Evolutionary conservation across 768 basidiomycete species (phyloP).

Genomic region (Gloeostereum incarnatum): DNA sequence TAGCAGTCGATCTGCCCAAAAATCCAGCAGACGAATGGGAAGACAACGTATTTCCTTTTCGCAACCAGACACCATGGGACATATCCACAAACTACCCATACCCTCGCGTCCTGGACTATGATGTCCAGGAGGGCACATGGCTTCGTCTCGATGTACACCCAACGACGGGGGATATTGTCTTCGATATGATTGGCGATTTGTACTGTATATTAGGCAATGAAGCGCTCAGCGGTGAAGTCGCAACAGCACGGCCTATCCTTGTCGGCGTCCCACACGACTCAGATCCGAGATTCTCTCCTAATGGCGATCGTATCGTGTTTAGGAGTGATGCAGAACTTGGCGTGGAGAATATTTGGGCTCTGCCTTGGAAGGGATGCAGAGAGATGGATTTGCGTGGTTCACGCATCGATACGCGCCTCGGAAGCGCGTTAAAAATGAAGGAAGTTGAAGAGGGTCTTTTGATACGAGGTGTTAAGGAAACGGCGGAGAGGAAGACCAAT

Average conservation of each 20-base stretch:
- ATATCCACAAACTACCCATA: slow-evolving; percentile 69
- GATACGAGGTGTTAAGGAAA: too few species aligned
- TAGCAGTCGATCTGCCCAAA: too few species aligned
- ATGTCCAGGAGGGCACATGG: slow-evolving; percentile 70
- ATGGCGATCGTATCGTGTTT: slow-evolving; percentile 53
- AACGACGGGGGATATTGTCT: slow-evolving; percentile 58
- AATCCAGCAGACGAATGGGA: too few species aligned
- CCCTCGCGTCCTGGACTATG: slow-evolving; percentile 53
- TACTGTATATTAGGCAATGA: slow-evolving; percentile 54
- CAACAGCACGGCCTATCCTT: slow-evolving; percentile 47
- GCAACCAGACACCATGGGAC: slow-evolving; percentile 55
- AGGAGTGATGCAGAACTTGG: slow-evolving; percentile 67
- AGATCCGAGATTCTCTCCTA: slow-evolving; percentile 65
- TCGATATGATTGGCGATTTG: slow-evolving; percentile 66
- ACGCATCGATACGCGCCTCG: not conserved
- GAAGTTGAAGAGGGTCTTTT: slow-evolving; percentile 20
- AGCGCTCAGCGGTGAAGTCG: slow-evolving; percentile 13
- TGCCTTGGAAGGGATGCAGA: slow-evolving; percentile 54
- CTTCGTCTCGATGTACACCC: slow-evolving; percentile 64
- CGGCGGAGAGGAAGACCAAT: not conserved
- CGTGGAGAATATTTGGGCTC: slow-evolving; percentile 68
- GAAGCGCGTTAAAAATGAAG: not conserved
- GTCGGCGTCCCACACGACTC: slow-evolving; percentile 61
- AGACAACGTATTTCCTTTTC: slow-evolving; percentile 49
- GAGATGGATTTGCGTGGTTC: slow-evolving; percentile 35